Evolutionary conservation across 2,329 filamentous ascomycete genomes (phyloP), one percentile per base, ranked within the genome.

Genomic region (Sarocladium strictum): DNA sequence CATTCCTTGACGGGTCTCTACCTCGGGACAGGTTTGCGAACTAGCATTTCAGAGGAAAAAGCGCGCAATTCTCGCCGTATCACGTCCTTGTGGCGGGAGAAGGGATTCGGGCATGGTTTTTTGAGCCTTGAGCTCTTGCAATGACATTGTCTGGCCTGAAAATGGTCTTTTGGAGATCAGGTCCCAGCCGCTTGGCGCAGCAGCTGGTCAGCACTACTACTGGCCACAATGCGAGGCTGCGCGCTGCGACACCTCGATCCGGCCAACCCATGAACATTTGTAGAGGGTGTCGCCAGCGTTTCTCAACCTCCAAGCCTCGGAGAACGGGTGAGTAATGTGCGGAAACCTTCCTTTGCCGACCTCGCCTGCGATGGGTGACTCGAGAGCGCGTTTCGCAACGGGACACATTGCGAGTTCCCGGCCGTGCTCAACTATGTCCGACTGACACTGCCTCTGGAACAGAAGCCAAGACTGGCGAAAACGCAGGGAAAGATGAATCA

Each of bases 261-360:
- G 15, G 4, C 5, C 47, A 23, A n/a, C 15, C n/a, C 27, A 21
- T 33, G n/a, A 26, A 17, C 21, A n/a, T 29, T 5, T 40, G 33
- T 19, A 38, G 50, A 26, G n/a, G 4, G 21, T 40, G 32, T 29
- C 32, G 35, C 21, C 17, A 38, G 19, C 61, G 53, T 29, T 69
- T 69, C 59, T 66, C 66, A 33, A 65, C 65, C n/a, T 62, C 65
- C 52, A 53, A 59, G 49, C 32, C 56, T 19, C 62, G 54, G 38
- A 60, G 59, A 54, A 60, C 56, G 54, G 66, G 66, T 69, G 63
- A 53, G 66, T 59, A 26, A 29, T 26, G 29, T 17, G 47, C 21
- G 41, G 41, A 27, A 11, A 27, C 17, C 40, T 40, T 33, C 29
- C 26, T 14, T 37, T 12, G 27, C 4, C 4, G n/a, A 29, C n/a